Conservation (phyloP, 2,329 filamentous ascomycete genomes). For the Plenodomus lindquistii region DNA sequence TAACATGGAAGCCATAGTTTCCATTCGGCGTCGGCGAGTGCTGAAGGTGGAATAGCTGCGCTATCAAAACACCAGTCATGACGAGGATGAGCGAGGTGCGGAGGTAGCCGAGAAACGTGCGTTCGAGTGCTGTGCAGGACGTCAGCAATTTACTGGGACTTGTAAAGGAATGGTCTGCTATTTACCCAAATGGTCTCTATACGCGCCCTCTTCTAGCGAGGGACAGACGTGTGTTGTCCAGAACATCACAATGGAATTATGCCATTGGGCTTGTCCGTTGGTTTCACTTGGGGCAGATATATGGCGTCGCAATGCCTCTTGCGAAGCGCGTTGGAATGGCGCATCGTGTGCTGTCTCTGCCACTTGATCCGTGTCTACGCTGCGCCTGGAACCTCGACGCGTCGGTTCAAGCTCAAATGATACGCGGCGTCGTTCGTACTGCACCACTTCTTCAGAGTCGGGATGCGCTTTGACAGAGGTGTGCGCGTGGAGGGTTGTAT, state of each 20-base stretch:
- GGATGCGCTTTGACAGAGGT: conserved; percentile 13
- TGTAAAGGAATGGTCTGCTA: background rate
- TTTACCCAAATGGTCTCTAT: conserved; percentile 61
- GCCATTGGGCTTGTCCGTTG: conserved; percentile 36
- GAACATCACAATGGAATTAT: conserved; percentile 45
- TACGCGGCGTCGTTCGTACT: conserved; percentile 18
- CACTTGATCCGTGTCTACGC: too few relatives aligned
- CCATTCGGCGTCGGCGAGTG: conserved; percentile 49
- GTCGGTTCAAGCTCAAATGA: conserved; percentile 16
- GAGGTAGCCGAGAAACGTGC: conserved; percentile 74
- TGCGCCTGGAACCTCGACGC: too few relatives aligned
- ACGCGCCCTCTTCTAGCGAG: conserved; percentile 54
- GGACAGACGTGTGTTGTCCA: conserved; percentile 57
- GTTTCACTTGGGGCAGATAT: conserved; percentile 6
- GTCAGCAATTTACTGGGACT: conserved; percentile 5
- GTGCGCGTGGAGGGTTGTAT: conserved; percentile 14
- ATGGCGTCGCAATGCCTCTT: conserved; percentile 2
- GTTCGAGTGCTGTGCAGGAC: conserved; percentile 64
- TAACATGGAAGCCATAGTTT: conserved; percentile 61
- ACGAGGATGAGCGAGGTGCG: conserved; percentile 71
- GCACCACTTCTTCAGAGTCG: conserved; percentile 25
- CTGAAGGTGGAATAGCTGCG: conserved; percentile 69
- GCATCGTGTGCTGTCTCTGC: conserved; percentile 3
- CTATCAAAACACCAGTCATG: conserved; percentile 66
- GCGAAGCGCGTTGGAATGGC: conserved; percentile 6